phyloP scores from a whole-genome alignment of 345 rosid species.

The Eucalyptus sp. region DNA sequence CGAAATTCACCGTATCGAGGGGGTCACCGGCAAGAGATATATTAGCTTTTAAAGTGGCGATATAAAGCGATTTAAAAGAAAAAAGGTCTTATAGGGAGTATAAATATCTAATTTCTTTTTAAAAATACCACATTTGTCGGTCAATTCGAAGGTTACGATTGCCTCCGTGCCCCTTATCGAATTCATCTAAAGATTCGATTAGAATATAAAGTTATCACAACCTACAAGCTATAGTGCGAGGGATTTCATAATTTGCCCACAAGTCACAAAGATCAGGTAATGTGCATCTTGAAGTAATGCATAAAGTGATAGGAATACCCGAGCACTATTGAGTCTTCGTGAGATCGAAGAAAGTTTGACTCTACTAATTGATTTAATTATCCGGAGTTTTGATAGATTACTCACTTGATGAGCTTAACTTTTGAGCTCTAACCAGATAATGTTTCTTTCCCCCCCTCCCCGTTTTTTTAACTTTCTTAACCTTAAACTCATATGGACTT shows the following conservation, averaged over 20 bases:
- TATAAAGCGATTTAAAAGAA: not conserved
- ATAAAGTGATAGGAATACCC: not conserved
- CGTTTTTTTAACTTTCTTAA: too few relatives aligned
- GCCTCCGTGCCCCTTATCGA: not conserved
- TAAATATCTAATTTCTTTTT: not conserved
- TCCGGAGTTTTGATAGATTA: not conserved
- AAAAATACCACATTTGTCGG: accelerated
- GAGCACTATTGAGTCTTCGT: not conserved
- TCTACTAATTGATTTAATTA: not conserved
- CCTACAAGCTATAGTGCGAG: not conserved
- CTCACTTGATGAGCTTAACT: not conserved
- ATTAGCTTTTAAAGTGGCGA: not conserved
- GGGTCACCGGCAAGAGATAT: not conserved
- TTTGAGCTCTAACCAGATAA: too few relatives aligned
- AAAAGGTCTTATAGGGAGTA: not conserved
- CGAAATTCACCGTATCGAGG: not conserved
- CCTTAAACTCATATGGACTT: not conserved
- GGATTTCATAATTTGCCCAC: not conserved
- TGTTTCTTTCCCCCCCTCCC: accelerated
- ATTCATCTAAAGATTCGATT: not conserved
- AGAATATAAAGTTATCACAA: not conserved
- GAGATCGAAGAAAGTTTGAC: not conserved
- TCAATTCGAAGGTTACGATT: not conserved
- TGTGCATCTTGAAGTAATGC: not conserved
- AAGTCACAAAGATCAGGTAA: not conserved